Percentiles rank a stretch among this genome's conserved stretches.
Conservation (phyloP, 73 alveolate species). For the Vitrella brassicaformis region DNA sequence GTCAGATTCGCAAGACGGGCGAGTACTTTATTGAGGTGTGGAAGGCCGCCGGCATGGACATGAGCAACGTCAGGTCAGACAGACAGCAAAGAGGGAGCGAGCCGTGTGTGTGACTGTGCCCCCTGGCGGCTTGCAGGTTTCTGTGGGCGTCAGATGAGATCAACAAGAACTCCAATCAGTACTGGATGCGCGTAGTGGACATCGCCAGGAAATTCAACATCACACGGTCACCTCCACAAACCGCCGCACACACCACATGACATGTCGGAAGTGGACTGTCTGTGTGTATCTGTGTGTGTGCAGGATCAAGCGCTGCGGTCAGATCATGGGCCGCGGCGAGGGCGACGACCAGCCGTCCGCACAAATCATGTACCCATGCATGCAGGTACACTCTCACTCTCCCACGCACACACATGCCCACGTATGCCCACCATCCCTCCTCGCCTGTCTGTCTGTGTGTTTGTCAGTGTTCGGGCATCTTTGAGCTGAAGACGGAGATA, state of each 20-base stretch:
- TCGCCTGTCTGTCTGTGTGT: too few species aligned
- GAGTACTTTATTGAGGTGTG: slow-evolving; percentile 95
- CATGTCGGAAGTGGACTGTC: too few species aligned
- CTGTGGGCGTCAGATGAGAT: slow-evolving; percentile 98
- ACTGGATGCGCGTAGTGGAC: slow-evolving; percentile 95
- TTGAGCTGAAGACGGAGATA: slow-evolving; percentile 90
- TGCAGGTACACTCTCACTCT: too few species aligned
- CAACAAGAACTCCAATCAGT: slow-evolving; percentile 85
- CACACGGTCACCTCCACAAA: too few species aligned
- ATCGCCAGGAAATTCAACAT: slow-evolving; percentile 74
- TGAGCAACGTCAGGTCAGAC: slow-evolving; percentile 49
- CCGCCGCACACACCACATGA: too few species aligned
- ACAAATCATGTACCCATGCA: slow-evolving; percentile 93
- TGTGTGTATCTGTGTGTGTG: too few species aligned
- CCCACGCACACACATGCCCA: too few species aligned
- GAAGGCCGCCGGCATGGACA: slow-evolving; percentile 99
- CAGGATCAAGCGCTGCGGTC: slow-evolving; percentile 84
- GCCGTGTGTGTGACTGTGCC: too few species aligned
- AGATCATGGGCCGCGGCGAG: slow-evolving; percentile 97
- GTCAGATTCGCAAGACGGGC: slow-evolving; percentile 83
- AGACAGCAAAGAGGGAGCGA: too few species aligned
- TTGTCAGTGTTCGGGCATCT: slow-evolving; percentile 88
- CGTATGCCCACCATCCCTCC: too few species aligned
- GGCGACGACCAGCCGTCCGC: slow-evolving; percentile 84
- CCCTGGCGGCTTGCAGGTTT: slow-evolving; percentile 55